Evolutionary conservation across 768 basidiomycete genomes (phyloP).

Genomic region (Suillus placidus): DNA sequence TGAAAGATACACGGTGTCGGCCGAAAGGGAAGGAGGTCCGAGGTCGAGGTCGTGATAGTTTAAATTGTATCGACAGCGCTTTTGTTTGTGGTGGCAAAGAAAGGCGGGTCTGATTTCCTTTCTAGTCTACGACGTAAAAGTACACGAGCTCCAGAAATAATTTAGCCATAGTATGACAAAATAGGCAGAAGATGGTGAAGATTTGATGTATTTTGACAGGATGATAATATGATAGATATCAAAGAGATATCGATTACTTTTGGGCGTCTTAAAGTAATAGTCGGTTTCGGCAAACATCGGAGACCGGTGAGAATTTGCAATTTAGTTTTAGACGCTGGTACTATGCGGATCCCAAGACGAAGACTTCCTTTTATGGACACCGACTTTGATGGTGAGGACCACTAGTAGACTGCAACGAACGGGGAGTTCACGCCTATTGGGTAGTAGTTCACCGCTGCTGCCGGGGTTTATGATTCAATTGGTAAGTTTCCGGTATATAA

Average conservation of each 20-base stretch:
- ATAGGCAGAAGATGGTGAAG: background rate
- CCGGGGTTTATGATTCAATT: conserved; percentile 1
- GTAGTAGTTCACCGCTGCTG: background rate
- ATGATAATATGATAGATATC: background rate
- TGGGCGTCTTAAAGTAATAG: background rate
- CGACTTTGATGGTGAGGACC: background rate
- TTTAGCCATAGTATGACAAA: no score
- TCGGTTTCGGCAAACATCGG: conserved; percentile 1
- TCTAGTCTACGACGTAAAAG: background rate
- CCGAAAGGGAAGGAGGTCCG: no score
- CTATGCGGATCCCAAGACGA: conserved; percentile 12
- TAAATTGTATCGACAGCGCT: background rate
- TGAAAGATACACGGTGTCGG: background rate
- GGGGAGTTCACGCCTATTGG: background rate
- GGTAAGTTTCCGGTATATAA: conserved; percentile 4
- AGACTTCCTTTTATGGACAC: conserved; percentile 7
- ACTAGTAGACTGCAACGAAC: conserved; percentile 1
- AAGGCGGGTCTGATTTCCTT: background rate
- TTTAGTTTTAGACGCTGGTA: background rate
- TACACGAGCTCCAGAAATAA: no score
- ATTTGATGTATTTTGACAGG: background rate
- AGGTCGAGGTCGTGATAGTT: background rate
- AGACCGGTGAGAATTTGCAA: background rate
- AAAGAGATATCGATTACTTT: no score
- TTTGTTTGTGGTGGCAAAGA: background rate